Percentiles rank a stretch among this genome's conserved stretches.
These are phyloP conservation scores for Murraya koenigii DNA, from an alignment of 345 rosid species.

Conservation along the genomic window DNA sequence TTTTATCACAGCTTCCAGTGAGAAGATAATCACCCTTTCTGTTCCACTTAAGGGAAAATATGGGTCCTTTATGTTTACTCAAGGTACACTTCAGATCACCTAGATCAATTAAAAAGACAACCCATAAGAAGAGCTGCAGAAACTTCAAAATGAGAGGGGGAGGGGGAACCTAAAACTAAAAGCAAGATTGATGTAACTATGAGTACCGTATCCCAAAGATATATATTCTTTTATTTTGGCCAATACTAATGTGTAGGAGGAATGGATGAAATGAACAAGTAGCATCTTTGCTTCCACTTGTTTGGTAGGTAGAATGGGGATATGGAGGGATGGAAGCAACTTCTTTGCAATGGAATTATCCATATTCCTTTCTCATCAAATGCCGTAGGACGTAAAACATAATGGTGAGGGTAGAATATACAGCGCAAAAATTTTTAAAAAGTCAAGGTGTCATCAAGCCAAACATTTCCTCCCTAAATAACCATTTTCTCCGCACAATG, in stretches of 20 bases:
- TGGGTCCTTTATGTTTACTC: conserved; percentile 94
- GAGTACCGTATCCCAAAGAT: not conserved
- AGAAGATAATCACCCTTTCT: conserved; percentile 99
- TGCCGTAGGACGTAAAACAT: not conserved
- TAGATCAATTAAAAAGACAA: conserved; percentile 25
- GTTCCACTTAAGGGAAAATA: conserved; percentile 99
- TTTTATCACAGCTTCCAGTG: conserved; percentile 95
- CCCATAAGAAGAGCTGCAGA: not conserved
- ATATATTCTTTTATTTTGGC: not conserved
- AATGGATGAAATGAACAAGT: not conserved
- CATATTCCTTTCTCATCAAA: not conserved
- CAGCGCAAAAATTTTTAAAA: too few relatives aligned
- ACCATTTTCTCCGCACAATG: not conserved
- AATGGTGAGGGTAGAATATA: not conserved
- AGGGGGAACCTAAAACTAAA: conserved; percentile 6
- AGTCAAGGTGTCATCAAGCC: not conserved
- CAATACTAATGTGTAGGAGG: not conserved
- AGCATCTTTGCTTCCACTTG: not conserved
- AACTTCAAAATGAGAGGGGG: not conserved
- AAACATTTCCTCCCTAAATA: not conserved
- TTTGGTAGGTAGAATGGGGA: not conserved
- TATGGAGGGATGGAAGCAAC: not conserved
- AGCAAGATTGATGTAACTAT: not conserved
- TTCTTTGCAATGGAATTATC: not conserved
- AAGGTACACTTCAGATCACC: conserved; percentile 84